Conservation (phyloP, 1,139 yeast species). For the Suhomyces coccinellae region DNA sequence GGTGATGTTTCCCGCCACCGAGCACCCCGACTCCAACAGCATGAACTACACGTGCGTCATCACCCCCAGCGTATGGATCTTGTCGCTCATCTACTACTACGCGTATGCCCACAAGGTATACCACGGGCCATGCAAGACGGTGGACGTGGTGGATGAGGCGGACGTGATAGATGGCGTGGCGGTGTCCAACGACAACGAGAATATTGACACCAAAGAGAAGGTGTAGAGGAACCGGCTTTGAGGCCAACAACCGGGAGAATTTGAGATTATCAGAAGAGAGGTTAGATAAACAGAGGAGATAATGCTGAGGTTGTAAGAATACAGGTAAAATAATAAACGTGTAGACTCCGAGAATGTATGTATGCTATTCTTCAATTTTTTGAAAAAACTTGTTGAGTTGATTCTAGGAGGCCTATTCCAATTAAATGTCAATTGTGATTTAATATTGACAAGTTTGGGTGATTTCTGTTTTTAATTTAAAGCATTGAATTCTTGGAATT, state of each 20-base stretch:
- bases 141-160: constrained; percentile 21
- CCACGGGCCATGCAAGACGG: constrained; percentile 49
- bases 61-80: constrained; percentile 40
- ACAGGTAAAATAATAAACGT: neutral
- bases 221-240: neutral
- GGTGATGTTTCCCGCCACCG: constrained; percentile 48
- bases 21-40: constrained; percentile 34
- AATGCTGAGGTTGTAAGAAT: neutral
- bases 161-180: constrained; percentile 13
- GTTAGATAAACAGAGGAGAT: no score
- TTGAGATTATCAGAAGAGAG: no score
- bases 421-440: no score
- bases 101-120: constrained; percentile 48
- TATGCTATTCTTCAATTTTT: no score
- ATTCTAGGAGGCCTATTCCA: no score
- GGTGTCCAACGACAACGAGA: neutral
- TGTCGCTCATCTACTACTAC: constrained; percentile 46
- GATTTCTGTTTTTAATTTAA: no score
- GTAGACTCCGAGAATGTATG: no score
- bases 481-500: no score
- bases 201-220: neutral
- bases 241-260: no score
- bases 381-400: no score
- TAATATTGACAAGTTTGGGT: no score
- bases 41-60: constrained; percentile 67